These are phyloP conservation scores for Secale cereale DNA, from an alignment of 176 grass and related monocot genomes.

Conservation along the genomic window DNA sequence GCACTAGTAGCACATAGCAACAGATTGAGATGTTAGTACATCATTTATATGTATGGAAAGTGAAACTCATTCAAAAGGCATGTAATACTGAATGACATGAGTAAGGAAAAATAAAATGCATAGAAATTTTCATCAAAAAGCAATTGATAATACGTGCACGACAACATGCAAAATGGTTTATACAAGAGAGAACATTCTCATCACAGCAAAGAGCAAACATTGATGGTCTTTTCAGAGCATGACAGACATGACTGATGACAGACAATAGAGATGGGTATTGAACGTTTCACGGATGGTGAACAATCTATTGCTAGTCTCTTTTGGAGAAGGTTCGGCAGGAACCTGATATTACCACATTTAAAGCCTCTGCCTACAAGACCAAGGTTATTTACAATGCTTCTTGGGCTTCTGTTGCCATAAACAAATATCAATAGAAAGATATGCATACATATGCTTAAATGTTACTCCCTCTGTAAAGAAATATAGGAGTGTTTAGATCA, in stretches of 20 bases:
- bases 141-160: too few species aligned
- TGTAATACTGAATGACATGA: too few species aligned
- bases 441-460: not conserved
- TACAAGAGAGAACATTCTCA: not conserved
- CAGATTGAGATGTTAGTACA: too few species aligned
- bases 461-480: too few species aligned
- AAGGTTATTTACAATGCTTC: conserved; percentile 58
- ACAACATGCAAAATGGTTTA: not conserved
- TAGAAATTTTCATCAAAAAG: too few species aligned
- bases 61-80: too few species aligned
- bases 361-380: conserved; percentile 77
- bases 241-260: not conserved
- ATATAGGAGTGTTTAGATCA: too few species aligned
- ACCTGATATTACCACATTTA: conserved; percentile 56
- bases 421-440: not conserved
- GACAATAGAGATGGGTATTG: not conserved
- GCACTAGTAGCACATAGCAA: too few species aligned
- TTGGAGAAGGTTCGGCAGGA: not conserved
- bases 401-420: conserved; percentile 23
- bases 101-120: too few species aligned
- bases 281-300: not conserved
- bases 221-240: not conserved
- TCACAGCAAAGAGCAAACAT: not conserved
- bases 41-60: too few species aligned
- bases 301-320: conserved; percentile 33